These are phyloP conservation scores for Knoxia roxburghii DNA, from an alignment of 257 asterid genomes.

Conservation along the genomic window DNA sequence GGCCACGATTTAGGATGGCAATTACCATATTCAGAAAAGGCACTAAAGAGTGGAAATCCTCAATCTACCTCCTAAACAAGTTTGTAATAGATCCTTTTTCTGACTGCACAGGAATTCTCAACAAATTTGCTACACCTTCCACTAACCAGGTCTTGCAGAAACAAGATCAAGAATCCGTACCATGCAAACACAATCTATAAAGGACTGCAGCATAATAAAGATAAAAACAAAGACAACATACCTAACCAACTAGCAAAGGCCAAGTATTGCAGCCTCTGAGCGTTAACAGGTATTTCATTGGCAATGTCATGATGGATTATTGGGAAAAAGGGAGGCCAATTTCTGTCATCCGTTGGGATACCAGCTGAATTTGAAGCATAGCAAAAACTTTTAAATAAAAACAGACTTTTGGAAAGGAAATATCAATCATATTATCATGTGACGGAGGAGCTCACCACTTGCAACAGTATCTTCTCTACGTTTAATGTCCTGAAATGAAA, in stretches of 20 bases:
- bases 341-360: slow-evolving; percentile 41
- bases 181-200: background rate
- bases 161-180: background rate
- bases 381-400: slow-evolving; percentile 9
- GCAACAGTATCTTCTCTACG: slow-evolving; percentile 64
- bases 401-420: background rate
- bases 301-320: slow-evolving; percentile 63
- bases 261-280: slow-evolving; percentile 66
- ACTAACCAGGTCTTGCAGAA: background rate
- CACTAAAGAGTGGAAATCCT: background rate
- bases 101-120: background rate
- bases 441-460: slow-evolving; percentile 36
- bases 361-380: slow-evolving; percentile 39
- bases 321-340: slow-evolving; percentile 67
- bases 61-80: background rate
- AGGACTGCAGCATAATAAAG: background rate
- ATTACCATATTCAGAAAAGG: background rate
- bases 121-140: background rate
- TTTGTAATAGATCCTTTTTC: background rate
- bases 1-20: background rate
- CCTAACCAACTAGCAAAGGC: slow-evolving; percentile 76
- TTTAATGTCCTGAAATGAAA: slow-evolving; percentile 48
- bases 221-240: slow-evolving; percentile 24
- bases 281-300: slow-evolving; percentile 57
- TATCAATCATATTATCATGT: background rate